Evolutionary conservation across 306 rosid genomes (phyloP).

Genomic region (Begonia loranthoides): DNA sequence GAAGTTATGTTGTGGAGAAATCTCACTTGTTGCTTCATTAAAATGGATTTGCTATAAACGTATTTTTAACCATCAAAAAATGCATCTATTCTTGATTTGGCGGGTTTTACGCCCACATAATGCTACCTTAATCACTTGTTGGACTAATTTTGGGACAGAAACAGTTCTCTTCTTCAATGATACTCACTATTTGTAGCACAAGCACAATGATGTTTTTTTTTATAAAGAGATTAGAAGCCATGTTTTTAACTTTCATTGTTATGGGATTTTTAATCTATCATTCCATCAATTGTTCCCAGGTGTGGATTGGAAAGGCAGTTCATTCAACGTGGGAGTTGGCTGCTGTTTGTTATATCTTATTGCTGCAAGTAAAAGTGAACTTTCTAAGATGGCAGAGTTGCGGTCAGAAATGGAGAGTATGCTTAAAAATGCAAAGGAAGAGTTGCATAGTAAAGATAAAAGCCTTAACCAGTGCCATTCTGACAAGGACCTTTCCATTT

Average conservation of each 20-base stretch:
- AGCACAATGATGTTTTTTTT: not conserved
- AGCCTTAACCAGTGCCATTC: constrained; percentile 17
- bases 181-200: not conserved
- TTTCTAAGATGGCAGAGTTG: constrained; percentile 56
- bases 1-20: not conserved
- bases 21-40: not conserved
- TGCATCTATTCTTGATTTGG: not conserved
- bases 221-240: too few species aligned
- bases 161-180: not conserved
- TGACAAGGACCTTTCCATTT: constrained; percentile 21
- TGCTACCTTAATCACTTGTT: not conserved
- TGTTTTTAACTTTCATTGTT: not conserved
- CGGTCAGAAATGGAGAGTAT: constrained; percentile 58
- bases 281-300: constrained; percentile 21
- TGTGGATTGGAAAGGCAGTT: constrained; percentile 21
- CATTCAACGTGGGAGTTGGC: constrained; percentile 75
- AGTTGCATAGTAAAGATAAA: constrained; percentile 20
- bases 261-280: not conserved
- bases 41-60: not conserved
- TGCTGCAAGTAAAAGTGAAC: constrained; percentile 54
- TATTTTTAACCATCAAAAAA: not conserved
- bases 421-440: constrained; percentile 50
- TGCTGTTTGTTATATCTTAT: constrained; percentile 57
- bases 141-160: not conserved
- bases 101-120: not conserved